Evolutionary conservation across 352 stramenopile genomes (phyloP).

Genomic region (Thalassiosira gravida): DNA sequence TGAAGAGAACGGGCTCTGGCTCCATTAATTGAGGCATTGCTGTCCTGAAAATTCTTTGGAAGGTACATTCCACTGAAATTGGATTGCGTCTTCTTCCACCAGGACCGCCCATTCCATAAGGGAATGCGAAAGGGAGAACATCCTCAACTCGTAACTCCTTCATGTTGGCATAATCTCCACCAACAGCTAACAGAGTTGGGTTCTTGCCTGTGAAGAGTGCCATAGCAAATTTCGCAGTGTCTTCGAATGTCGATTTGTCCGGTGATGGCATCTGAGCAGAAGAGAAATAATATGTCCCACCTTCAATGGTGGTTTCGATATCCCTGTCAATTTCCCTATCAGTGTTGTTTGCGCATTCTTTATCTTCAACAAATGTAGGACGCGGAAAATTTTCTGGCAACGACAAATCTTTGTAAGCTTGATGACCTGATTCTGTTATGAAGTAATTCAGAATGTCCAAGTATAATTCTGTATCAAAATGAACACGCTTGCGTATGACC

Average conservation of each 20-base stretch:
- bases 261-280: conserved; percentile 17
- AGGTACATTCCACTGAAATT: conserved; percentile 6
- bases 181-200: conserved; percentile 12
- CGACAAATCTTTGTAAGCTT: neutral
- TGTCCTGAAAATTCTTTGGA: neutral
- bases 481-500: conserved; percentile 6
- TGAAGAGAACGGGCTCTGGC: conserved; percentile 11
- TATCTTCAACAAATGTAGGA: conserved; percentile 22
- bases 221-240: neutral
- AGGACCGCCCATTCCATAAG: conserved; percentile 20
- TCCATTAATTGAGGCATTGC: conserved; percentile 26
- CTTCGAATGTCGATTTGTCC: conserved; percentile 10
- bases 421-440: conserved; percentile 25
- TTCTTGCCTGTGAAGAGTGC: conserved; percentile 4
- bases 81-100: conserved; percentile 4
- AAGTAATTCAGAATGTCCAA: conserved; percentile 21
- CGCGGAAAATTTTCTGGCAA: conserved; percentile 10
- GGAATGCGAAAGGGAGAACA: conserved; percentile 20
- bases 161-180: conserved; percentile 16
- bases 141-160: conserved; percentile 15
- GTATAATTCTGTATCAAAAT: conserved; percentile 20
- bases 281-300: conserved; percentile 32
- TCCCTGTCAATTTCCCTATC: conserved; percentile 7
- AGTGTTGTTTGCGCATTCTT: conserved; percentile 20
- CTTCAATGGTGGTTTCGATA: conserved; percentile 23